Conservation (phyloP, 2,329 filamentous ascomycete species). For the Hypoxylon rubiginosum region DNA sequence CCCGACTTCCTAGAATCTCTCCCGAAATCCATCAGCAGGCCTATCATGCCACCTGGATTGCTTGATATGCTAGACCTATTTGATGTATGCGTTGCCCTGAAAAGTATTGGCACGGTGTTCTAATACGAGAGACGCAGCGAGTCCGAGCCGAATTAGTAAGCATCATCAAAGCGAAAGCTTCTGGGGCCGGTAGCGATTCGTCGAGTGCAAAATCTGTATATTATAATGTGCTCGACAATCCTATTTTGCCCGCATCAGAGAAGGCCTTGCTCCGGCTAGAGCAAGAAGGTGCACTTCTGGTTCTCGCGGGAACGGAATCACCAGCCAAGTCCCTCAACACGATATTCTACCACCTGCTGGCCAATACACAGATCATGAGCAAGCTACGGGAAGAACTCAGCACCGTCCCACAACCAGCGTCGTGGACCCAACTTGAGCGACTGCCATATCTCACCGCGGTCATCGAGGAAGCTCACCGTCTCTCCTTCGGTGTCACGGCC, state of each 20-base stretch:
- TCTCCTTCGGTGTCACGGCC: conserved; percentile 44
- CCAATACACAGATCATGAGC: conserved; percentile 43
- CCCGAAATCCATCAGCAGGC: conserved; percentile 44
- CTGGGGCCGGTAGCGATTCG: conserved; percentile 42
- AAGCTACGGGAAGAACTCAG: conserved; percentile 44
- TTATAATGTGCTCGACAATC: conserved; percentile 42
- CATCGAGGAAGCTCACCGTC: conserved; percentile 46
- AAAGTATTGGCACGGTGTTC: conserved; percentile 42
- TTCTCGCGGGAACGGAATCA: conserved; percentile 45
- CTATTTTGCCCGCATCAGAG: conserved; percentile 42
- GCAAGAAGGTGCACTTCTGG: conserved; percentile 43
- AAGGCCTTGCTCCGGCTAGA: conserved; percentile 43
- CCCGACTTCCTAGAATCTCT: conserved; percentile 46
- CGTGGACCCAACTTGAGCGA: conserved; percentile 41
- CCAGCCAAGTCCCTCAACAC: conserved; percentile 42
- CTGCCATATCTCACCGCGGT: conserved; percentile 48
- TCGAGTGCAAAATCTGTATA: conserved; percentile 42
- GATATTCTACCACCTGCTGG: conserved; percentile 45
- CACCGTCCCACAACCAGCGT: conserved; percentile 37
- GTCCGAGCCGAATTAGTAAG: conserved; percentile 45
- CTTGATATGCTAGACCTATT: conserved; percentile 46
- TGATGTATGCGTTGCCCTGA: conserved; percentile 45
- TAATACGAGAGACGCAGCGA: conserved; percentile 44
- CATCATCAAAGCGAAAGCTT: conserved; percentile 43
- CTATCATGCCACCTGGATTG: conserved; percentile 46